A percentile compares a stretch with the other conserved stretches of the same genome.
phyloP scores from a whole-genome alignment of 2,329 filamentous ascomycete genomes.

The Sarocladium oryzae region DNA sequence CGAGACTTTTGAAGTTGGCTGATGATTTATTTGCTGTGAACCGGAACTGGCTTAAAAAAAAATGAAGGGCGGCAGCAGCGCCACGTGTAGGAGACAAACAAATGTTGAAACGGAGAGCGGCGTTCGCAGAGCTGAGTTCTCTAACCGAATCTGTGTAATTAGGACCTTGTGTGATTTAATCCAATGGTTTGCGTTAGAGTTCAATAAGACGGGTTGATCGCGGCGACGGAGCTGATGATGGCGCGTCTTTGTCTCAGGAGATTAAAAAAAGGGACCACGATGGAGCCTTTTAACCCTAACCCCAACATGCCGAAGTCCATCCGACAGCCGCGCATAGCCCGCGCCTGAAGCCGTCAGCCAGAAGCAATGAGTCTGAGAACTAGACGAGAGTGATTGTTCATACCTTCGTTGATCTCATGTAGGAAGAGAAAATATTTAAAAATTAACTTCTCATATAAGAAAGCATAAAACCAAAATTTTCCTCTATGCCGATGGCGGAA shows the following conservation, averaged over 20 bases:
- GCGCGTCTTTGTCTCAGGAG: slow-evolving; percentile 2
- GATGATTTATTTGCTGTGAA: neutral
- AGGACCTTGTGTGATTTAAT: neutral
- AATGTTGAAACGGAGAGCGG: too few species aligned
- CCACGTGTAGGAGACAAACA: too few species aligned
- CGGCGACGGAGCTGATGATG: slow-evolving; percentile 1
- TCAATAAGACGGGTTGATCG: neutral
- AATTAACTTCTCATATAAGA: too few species aligned
- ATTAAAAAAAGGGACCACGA: neutral
- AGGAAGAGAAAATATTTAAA: too few species aligned
- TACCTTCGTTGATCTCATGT: too few species aligned
- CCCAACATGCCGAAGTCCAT: neutral
- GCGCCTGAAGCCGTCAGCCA: neutral
- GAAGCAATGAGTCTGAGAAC: too few species aligned
- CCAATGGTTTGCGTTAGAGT: neutral
- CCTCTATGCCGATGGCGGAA: too few species aligned
- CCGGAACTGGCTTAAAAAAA: neutral
- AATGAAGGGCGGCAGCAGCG: too few species aligned
- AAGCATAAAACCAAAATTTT: too few species aligned
- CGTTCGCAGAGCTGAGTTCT: too few species aligned
- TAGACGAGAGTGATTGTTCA: too few species aligned
- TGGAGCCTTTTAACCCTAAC: neutral
- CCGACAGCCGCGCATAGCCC: neutral
- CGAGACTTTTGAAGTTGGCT: neutral
- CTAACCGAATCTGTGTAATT: too few species aligned